phyloP scores from a whole-genome alignment of 768 basidiomycete genomes.

The Leccinellum luteum region DNA sequence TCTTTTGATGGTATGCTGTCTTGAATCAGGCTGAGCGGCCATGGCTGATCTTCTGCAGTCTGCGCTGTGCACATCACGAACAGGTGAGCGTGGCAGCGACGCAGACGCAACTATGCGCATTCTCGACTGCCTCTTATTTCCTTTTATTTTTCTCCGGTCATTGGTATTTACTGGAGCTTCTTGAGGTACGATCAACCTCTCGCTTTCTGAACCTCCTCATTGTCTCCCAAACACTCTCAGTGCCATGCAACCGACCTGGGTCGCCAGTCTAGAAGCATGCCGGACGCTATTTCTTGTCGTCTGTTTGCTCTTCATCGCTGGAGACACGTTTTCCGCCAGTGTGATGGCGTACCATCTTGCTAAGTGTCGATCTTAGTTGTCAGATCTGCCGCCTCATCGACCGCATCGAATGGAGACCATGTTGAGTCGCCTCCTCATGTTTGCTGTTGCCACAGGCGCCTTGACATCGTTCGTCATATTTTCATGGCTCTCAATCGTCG shows the following conservation, averaged over 20 bases:
- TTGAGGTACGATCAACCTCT: constrained; percentile 12
- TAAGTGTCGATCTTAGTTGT: constrained; percentile 10
- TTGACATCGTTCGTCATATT: constrained; percentile 22
- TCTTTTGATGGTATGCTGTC: constrained; percentile 15
- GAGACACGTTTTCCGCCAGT: constrained; percentile 19
- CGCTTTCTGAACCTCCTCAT: background rate
- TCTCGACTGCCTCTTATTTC: background rate
- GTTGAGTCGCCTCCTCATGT: constrained; percentile 22
- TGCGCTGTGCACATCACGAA: constrained; percentile 19
- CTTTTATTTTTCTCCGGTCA: constrained; percentile 1
- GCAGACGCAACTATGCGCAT: background rate
- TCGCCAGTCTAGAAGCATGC: background rate
- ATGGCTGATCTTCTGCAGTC: constrained; percentile 7
- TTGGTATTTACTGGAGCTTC: constrained; percentile 11
- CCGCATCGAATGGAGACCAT: constrained; percentile 17
- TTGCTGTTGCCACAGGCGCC: constrained; percentile 26
- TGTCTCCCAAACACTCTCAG: background rate
- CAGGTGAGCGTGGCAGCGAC: constrained; percentile 7
- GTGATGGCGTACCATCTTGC: constrained; percentile 23
- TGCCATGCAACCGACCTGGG: constrained; percentile 9
- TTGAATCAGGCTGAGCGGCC: background rate
- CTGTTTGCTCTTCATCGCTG: constrained; percentile 24
- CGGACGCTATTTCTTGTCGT: constrained; percentile 13
- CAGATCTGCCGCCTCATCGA: background rate
- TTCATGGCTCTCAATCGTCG: background rate